Base-by-base conservation (phyloP, 2,329 filamentous ascomycete species). In the Fonsecaea pugnacius region DNA sequence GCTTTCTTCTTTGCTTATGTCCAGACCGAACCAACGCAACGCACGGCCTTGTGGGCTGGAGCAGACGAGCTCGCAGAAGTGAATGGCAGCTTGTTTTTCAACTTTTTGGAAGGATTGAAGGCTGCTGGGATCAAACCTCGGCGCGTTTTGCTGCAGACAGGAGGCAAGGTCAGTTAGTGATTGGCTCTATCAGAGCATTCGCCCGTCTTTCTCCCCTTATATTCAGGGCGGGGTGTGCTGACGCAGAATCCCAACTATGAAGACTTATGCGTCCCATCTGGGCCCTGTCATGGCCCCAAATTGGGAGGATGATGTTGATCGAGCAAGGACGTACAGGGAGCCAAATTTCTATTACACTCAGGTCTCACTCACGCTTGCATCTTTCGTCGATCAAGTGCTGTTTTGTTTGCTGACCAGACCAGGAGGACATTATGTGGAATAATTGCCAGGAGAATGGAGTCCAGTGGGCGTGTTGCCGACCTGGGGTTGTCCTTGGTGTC, bases 1-100 rank as follows among this genome's bases (percentile, higher is more conserved):
- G 74, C 83, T 14, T 84, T 84, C 72, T 85, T 83, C 74, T 84
- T 80, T 64, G 80, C 80, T 1, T 85, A 85, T 74, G 75, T 83
- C 24, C 83, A 85, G 66, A 77, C 78, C 0, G 70, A 76, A 24
- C 80, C 80, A 79, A 64, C 72, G 75, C 14, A 78, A 78, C 1
- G 72, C 7, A 53, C 56, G 12, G 75, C 75, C 1, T 70, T 83
- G 21, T 84, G 82, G 81, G 78, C 76, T 18, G 77, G 82, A 68
- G 80, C 79, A 3, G 79, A 84, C 24, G 79, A 82, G 64, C 73
- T 84, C 71, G 77, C 77, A 18, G 74, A 74, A 16, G 75, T 83
- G 14, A 85, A 85, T 61, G n/a, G n/a, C n/a, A n/a, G n/a, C n/a
- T 73, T 84, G 2, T 73, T 84, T 7, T 69, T 72, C 7, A 84